Evolutionary conservation across 352 stramenopile genomes (phyloP).

Genomic region (Pythium vanterpoolii): DNA sequence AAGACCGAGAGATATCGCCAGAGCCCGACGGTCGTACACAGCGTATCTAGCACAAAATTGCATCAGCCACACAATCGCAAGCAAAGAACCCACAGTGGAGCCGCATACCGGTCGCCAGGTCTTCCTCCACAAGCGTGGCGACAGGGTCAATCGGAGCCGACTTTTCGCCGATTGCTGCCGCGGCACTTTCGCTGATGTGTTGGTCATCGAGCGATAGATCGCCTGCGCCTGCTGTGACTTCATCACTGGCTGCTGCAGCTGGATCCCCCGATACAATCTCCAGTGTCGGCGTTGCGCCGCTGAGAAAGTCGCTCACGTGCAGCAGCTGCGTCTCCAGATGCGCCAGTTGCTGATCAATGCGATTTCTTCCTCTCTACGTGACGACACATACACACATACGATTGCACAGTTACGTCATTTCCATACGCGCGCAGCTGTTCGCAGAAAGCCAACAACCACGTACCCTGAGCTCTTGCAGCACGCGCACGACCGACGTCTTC

Average conservation of each 20-base stretch:
- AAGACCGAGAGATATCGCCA: constrained; percentile 66
- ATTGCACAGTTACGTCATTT: background rate
- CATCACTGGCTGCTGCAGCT: background rate
- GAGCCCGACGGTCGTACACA: constrained; percentile 60
- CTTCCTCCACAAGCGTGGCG: constrained; percentile 56
- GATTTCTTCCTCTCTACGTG: constrained; percentile 40
- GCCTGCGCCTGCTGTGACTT: background rate
- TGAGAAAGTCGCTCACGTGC: constrained; percentile 55
- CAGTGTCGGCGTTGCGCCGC: constrained; percentile 38
- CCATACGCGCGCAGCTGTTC: background rate
- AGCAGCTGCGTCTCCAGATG: constrained; percentile 62
- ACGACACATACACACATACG: background rate
- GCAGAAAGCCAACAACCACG: background rate
- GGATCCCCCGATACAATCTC: constrained; percentile 27
- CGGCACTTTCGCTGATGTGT: background rate
- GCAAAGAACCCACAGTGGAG: background rate
- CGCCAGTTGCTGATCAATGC: constrained; percentile 56
- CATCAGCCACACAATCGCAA: background rate
- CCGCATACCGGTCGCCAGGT: constrained; percentile 47
- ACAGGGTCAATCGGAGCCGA: constrained; percentile 26
- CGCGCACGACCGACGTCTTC: constrained; percentile 48
- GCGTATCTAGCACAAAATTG: constrained; percentile 34
- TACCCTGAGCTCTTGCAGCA: constrained; percentile 69
- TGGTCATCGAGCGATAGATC: background rate
- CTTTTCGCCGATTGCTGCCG: constrained; percentile 19